Evolutionary conservation across 1,284 basidiomycete genomes (phyloP).

Genomic region (Fomitopsis betulina): DNA sequence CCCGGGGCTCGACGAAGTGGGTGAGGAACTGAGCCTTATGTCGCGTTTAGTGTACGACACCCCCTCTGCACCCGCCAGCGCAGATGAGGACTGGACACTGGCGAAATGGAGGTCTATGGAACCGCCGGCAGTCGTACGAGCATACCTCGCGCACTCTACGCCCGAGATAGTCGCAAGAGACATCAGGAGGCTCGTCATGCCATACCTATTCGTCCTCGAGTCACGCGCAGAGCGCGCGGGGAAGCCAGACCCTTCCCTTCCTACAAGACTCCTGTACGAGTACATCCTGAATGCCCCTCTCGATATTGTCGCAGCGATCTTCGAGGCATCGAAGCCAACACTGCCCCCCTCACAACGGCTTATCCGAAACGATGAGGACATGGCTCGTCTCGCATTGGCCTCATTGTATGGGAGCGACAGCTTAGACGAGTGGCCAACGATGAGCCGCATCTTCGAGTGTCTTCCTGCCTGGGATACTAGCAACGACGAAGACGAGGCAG

Average conservation of each 20-base stretch:
- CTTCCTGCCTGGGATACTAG: conserved; percentile 83
- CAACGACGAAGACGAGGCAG: conserved; percentile 56
- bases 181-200: conserved; percentile 76
- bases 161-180: conserved; percentile 63
- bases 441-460: conserved; percentile 92
- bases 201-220: conserved; percentile 89
- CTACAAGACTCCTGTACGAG: conserved; percentile 65
- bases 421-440: conserved; percentile 70
- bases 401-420: conserved; percentile 82
- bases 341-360: conserved; percentile 64
- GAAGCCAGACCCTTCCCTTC: conserved; percentile 58
- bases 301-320: conserved; percentile 66
- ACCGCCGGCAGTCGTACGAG: conserved; percentile 59
- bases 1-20: conserved; percentile 75
- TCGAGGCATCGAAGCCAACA: conserved; percentile 89
- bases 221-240: conserved; percentile 79
- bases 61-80: conserved; percentile 35
- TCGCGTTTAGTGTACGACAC: conserved; percentile 84
- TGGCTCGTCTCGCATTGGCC: conserved; percentile 81
- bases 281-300: conserved; percentile 71
- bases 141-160: conserved; percentile 73
- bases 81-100: conserved; percentile 67
- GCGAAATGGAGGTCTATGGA: conserved; percentile 66
- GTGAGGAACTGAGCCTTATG: conserved; percentile 86
- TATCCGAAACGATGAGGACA: conserved; percentile 77